These are phyloP conservation scores for Trypanosoma boissoni DNA, from an alignment of 208 protist genomes.

Conservation along the genomic window DNA sequence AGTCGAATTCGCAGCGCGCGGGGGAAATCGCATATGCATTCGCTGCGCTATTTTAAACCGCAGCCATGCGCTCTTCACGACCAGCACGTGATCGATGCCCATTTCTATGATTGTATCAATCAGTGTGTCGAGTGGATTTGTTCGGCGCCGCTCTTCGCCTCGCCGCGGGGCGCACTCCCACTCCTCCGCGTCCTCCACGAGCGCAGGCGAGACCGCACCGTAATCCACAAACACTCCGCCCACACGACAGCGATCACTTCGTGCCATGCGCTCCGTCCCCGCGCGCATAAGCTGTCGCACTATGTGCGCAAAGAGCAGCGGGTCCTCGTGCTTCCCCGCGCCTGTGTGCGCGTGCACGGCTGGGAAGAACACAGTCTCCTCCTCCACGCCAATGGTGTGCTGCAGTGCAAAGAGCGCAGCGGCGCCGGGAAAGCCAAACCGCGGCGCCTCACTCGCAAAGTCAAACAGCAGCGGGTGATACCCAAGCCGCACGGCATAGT, in stretches of 20 bases:
- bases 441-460: conserved; percentile 31
- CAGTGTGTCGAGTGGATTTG: conserved; percentile 53
- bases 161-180: conserved; percentile 32
- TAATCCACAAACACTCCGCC: conserved; percentile 76
- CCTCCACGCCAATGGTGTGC: conserved; percentile 57
- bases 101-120: conserved; percentile 43
- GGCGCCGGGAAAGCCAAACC: conserved; percentile 39
- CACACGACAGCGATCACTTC: conserved; percentile 54
- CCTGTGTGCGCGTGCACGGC: conserved; percentile 40
- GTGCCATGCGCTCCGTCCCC: conserved; percentile 44
- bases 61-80: conserved; percentile 62
- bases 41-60: conserved; percentile 65
- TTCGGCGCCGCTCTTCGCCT: conserved; percentile 6
- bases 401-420: conserved; percentile 51
- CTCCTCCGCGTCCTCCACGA: conserved; percentile 29
- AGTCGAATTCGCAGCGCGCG: conserved; percentile 12
- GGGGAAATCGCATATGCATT: conserved; percentile 30
- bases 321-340: conserved; percentile 21
- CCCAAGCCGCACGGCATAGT: conserved; percentile 59
- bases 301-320: conserved; percentile 37
- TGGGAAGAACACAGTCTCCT: conserved; percentile 51
- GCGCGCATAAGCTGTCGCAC: conserved; percentile 32
- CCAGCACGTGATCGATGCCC: conserved; percentile 67
- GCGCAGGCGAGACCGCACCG: conserved; percentile 31
- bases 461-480: conserved; percentile 69